Conservation (phyloP, 2,329 filamentous ascomycete genomes). For the Penicillium sp. region DNA sequence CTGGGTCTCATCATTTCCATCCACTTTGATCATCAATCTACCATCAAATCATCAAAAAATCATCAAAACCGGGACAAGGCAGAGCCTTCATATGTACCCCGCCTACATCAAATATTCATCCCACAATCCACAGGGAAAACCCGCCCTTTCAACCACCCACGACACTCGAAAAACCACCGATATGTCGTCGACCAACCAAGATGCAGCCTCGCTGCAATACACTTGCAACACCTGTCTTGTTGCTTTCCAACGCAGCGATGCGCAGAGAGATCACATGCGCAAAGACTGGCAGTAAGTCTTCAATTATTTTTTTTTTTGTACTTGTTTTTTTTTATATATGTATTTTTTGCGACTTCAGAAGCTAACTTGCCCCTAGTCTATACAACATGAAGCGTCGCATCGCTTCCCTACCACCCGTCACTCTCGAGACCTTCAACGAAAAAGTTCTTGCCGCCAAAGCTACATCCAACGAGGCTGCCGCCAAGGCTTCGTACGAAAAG, state of each 20-base stretch:
- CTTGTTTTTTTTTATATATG: neutral
- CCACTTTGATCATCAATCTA: neutral
- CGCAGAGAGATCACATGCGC: constrained; percentile 95
- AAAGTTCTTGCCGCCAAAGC: constrained; percentile 93
- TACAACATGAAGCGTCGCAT: constrained; percentile 97
- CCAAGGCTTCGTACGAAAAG: constrained; percentile 85
- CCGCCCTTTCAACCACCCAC: constrained; percentile 8
- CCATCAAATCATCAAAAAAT: neutral
- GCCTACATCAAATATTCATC: constrained; percentile 30
- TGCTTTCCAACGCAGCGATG: constrained; percentile 88
- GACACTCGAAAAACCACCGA: neutral
- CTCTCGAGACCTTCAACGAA: constrained; percentile 89
- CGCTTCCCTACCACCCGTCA: constrained; percentile 82
- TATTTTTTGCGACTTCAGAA: neutral
- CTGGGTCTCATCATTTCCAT: neutral
- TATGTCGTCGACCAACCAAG: constrained; percentile 27
- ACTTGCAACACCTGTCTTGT: constrained; percentile 99
- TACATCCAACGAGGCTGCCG: constrained; percentile 75
- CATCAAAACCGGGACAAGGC: neutral
- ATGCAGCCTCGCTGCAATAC: constrained; percentile 66
- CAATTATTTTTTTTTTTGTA: neutral
- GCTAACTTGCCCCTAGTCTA: constrained; percentile 54
- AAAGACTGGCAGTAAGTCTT: constrained; percentile 91
- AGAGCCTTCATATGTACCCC: constrained; percentile 24
- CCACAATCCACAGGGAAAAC: constrained; percentile 17